These are phyloP conservation scores for Puccinia hordei DNA, from an alignment of 1,284 basidiomycete species.

Conservation along the genomic window DNA sequence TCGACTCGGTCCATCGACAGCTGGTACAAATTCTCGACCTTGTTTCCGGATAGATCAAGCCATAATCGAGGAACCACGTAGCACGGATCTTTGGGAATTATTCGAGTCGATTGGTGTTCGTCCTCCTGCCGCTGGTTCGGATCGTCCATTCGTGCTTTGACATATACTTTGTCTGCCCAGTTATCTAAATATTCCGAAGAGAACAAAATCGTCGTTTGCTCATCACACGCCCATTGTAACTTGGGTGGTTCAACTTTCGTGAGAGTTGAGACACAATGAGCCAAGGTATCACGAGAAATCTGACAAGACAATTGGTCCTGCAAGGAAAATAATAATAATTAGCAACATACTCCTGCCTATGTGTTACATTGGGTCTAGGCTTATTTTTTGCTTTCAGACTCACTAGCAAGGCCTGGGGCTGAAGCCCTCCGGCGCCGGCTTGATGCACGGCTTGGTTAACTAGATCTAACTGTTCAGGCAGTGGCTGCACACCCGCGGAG, in stretches of 20 bases:
- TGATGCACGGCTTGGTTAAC: constrained; percentile 23
- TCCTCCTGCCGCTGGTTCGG: constrained; percentile 4
- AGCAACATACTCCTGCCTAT: background rate
- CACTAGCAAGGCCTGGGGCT: constrained; percentile 21
- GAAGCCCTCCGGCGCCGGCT: constrained; percentile 33
- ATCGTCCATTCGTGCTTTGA: background rate
- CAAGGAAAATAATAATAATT: too few species aligned
- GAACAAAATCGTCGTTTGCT: constrained; percentile 15
- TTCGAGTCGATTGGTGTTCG: background rate
- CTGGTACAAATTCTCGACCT: constrained; percentile 26
- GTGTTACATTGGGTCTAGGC: background rate
- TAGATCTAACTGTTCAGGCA: background rate
- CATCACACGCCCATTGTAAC: constrained; percentile 35
- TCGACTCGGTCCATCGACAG: constrained; percentile 35
- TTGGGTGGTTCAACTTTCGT: constrained; percentile 39
- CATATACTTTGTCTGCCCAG: constrained; percentile 35
- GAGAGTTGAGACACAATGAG: constrained; percentile 13
- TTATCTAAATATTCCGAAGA: constrained; percentile 22
- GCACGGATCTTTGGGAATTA: background rate
- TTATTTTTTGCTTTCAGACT: background rate
- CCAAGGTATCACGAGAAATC: constrained; percentile 21
- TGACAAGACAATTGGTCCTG: constrained; percentile 17
- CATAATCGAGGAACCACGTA: constrained; percentile 48
- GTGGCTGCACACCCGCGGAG: background rate
- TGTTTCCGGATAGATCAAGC: constrained; percentile 38